Percentiles rank a stretch among this genome's conserved stretches.
These are phyloP conservation scores for Aspergillus ochraceoroseus DNA, from an alignment of 2,329 filamentous ascomycete genomes.

Conservation along the genomic window DNA sequence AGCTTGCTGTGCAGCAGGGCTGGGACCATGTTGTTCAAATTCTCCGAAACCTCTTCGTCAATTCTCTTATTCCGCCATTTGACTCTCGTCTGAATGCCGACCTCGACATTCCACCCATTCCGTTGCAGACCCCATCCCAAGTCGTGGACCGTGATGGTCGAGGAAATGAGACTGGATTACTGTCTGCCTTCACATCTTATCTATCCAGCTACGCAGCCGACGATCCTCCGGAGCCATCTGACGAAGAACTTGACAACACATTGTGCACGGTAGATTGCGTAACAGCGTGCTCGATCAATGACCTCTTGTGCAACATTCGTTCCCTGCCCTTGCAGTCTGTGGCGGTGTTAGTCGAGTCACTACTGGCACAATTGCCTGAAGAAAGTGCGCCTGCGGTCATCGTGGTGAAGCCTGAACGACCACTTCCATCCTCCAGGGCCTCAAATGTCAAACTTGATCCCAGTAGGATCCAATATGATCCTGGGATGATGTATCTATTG, in stretches of 20 bases:
- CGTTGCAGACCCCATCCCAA: conserved; percentile 83
- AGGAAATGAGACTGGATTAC: conserved; percentile 73
- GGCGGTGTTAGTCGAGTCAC: conserved; percentile 61
- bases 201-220: conserved; percentile 98
- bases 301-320: conserved; percentile 75
- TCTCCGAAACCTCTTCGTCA: conserved; percentile 92
- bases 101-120: conserved; percentile 72
- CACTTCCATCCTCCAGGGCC: conserved; percentile 55
- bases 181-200: conserved; percentile 92
- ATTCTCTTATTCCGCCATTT: conserved; percentile 82
- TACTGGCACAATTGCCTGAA: conserved; percentile 82
- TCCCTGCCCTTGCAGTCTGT: conserved; percentile 58
- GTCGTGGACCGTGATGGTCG: conserved; percentile 83
- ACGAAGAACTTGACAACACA: conserved; percentile 94
- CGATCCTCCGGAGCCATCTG: conserved; percentile 93
- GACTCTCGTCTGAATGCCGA: conserved; percentile 61
- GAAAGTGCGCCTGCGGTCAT: conserved; percentile 76
- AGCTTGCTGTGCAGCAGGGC: conserved; percentile 63
- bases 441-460: conserved; percentile 56
- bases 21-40: conserved; percentile 70
- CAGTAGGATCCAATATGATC: conserved; percentile 68
- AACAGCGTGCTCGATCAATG: conserved; percentile 77
- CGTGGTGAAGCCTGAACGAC: conserved; percentile 79
- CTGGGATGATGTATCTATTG: conserved; percentile 80
- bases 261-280: conserved; percentile 92